A percentile compares a stretch with the other conserved stretches of the same genome.
Conservation (phyloP, 805 yeast genomes). For the Sugiyamaella floridensis region DNA sequence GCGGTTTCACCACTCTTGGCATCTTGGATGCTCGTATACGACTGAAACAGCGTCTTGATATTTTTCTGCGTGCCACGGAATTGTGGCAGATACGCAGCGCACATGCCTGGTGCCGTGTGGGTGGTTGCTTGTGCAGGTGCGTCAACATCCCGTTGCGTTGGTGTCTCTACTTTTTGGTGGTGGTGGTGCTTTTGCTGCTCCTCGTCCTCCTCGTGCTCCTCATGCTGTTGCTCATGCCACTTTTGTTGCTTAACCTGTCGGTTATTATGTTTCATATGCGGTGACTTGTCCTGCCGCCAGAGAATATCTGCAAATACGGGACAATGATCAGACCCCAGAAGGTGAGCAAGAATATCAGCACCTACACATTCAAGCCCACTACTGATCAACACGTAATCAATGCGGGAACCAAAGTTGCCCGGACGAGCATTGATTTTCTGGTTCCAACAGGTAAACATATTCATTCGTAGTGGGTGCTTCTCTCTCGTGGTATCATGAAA, state of each 20-base stretch:
- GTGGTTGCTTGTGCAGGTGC: too few relatives aligned
- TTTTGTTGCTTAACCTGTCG: not conserved
- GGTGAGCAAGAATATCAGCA: constrained; percentile 55
- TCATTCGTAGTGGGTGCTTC: constrained; percentile 49
- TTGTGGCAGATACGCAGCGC: not conserved
- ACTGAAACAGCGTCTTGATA: not conserved
- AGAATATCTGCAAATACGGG: constrained; percentile 71
- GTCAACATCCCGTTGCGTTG: too few relatives aligned
- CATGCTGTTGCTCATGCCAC: not conserved
- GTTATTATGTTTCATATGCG: not conserved
- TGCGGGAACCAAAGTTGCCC: constrained; percentile 78
- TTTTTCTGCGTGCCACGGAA: constrained; percentile 1
- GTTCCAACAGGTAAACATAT: constrained; percentile 90
- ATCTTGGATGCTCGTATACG: not conserved
- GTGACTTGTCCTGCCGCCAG: not conserved
- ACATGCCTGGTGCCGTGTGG: not conserved
- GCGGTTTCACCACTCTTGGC: too few relatives aligned
- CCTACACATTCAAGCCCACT: constrained; percentile 35
- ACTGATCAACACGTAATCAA: constrained; percentile 65
- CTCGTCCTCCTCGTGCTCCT: too few relatives aligned
- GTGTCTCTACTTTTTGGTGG: too few relatives aligned
- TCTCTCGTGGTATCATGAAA: constrained; percentile 28
- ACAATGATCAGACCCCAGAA: constrained; percentile 91
- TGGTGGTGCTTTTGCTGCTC: too few relatives aligned
- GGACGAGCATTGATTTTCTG: constrained; percentile 69